phyloP scores from a whole-genome alignment of 73 alveolate species.

The Durusdinium trenchii region DNA sequence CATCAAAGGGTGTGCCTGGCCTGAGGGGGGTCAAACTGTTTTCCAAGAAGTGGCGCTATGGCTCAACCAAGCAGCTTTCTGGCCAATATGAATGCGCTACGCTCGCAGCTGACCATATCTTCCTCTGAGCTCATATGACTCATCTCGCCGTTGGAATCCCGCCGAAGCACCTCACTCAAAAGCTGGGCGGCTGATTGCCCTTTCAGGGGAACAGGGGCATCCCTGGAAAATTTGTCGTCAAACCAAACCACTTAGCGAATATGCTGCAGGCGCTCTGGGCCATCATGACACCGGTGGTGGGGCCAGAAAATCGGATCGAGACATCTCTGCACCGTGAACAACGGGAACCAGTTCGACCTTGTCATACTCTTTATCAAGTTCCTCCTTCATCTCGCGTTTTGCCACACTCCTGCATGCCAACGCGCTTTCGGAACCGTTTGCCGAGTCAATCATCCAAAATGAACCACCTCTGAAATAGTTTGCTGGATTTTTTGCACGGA shows the following conservation, averaged over 20 bases:
- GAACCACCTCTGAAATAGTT: too few species aligned
- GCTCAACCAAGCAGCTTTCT: conserved; percentile 15
- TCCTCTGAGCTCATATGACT: not conserved
- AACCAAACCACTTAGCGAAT: too few species aligned
- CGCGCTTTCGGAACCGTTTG: not conserved
- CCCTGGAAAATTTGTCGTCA: too few species aligned
- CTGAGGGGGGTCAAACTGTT: too few species aligned
- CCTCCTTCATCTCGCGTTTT: not conserved
- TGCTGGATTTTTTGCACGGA: too few species aligned
- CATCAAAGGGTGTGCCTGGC: too few species aligned
- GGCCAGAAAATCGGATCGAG: not conserved
- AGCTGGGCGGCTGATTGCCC: too few species aligned
- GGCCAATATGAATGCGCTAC: conserved; percentile 70
- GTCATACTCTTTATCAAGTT: conserved; percentile 30
- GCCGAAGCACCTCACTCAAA: too few species aligned
- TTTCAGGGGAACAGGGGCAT: too few species aligned
- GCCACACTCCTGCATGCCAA: conserved; percentile 1
- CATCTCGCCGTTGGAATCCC: not conserved
- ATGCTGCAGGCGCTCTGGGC: not conserved
- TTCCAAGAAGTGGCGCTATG: too few species aligned
- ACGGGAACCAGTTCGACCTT: conserved; percentile 19
- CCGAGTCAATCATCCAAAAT: too few species aligned
- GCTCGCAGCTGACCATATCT: conserved; percentile 81
- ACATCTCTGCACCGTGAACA: not conserved
- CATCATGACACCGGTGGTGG: not conserved